A percentile compares a stretch with the other conserved stretches of the same genome.
Conservation (phyloP, 2,329 filamentous ascomycete species). For the Aspergillus alliaceus region DNA sequence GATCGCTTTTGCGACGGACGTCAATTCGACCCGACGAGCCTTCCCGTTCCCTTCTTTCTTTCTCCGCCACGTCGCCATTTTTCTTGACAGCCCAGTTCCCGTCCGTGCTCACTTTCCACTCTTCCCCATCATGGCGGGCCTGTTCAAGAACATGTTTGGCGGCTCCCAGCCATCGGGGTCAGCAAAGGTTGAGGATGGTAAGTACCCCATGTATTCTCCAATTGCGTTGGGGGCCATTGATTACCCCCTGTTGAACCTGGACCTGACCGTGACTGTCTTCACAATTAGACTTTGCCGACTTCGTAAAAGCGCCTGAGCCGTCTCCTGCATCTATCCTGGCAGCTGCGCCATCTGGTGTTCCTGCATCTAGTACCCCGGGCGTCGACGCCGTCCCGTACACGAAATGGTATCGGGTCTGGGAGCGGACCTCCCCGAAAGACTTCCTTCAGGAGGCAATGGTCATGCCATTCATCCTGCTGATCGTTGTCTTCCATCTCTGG, state of each 20-base stretch:
- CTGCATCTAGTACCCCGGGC: constrained; percentile 49
- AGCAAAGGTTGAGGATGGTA: constrained; percentile 39
- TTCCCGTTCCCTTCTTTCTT: constrained; percentile 14
- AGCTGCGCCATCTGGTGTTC: constrained; percentile 34
- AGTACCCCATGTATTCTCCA: constrained; percentile 14
- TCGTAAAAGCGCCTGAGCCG: constrained; percentile 74
- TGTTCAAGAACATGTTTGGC: constrained; percentile 42
- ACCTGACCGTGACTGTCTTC: background rate
- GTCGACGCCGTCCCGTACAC: constrained; percentile 68
- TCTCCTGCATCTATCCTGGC: constrained; percentile 50
- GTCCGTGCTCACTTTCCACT: constrained; percentile 20
- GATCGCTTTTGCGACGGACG: constrained; percentile 24
- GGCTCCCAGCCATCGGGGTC: constrained; percentile 31
- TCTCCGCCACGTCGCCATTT: constrained; percentile 21
- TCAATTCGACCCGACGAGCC: constrained; percentile 19
- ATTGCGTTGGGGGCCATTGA: constrained; percentile 6
- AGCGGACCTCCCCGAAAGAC: constrained; percentile 79
- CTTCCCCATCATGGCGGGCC: constrained; percentile 37
- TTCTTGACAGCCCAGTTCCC: constrained; percentile 4
- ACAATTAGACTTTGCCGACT: constrained; percentile 84
- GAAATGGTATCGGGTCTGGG: constrained; percentile 96
- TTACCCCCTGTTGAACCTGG: constrained; percentile 4
- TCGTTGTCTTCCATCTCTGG: constrained; percentile 77
- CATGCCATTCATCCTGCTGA: constrained; percentile 69
- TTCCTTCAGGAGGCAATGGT: constrained; percentile 87